Evolutionary conservation across 1,284 basidiomycete genomes (phyloP), one percentile per base, ranked within the genome.

Genomic region (Heterobasidion occidentale): DNA sequence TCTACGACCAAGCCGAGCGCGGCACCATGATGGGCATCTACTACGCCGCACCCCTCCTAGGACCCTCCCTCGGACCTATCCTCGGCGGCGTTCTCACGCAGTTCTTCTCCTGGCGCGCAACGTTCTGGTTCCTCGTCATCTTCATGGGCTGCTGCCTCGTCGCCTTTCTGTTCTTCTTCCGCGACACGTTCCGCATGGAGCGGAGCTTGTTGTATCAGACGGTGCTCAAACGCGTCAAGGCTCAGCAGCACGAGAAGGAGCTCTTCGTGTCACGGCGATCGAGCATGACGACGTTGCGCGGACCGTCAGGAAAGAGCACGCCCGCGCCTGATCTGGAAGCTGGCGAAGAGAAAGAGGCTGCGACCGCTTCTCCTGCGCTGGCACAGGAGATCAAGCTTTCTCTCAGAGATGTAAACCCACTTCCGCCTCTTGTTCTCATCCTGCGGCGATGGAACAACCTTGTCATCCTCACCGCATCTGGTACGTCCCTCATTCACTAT

Each of bases 111-210:
- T 94, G 92, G 92, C 79, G 88, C 34, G 81, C 84, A 7, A 81
- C 84, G 0, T 91, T 94, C 68, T 94, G 89, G 78, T 92, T 94
- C 67, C 77, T 93, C 20, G 74, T 80, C 1, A 84, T 84, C 48
- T 78, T 86, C 54, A 81, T 81, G 8, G 81, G 79, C 6, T 53
- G 78, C 46, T 81, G 79, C 60, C 74, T 81, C 52, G 51, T 81
- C 50, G 71, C 77, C n/a, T 92, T 92, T 70, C 57, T 84, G 42
- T 68, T 86, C 55, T 80, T 85, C 59, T 86, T 92, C 74, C 83
- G 82, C 54, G 92, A 94, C 64, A 92, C 91, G 1, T 94, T 90
- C 74, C 80, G 92, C 14, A 74, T 77, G 56, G 90, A 94, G 66
- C 83, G 92, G 34, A 92, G 89, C 59, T 69, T 86, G 42, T 80